Conservation (phyloP, 192 early-diverging fungal species). For the Chytriomyces confervae region DNA sequence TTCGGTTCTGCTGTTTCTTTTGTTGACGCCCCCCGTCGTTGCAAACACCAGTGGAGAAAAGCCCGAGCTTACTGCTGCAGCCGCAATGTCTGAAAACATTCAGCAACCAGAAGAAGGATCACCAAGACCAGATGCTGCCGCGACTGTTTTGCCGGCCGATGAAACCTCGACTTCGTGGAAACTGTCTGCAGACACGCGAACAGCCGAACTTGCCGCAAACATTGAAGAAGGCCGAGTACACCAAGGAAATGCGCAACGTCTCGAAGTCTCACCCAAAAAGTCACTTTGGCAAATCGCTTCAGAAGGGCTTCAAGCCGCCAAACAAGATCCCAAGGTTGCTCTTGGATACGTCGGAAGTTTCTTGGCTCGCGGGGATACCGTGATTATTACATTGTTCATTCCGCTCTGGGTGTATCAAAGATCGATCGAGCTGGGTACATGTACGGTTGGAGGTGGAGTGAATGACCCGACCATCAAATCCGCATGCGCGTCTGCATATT, state of each 20-base stretch:
- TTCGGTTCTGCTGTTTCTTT: slow-evolving; percentile 45
- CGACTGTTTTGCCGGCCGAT: not conserved
- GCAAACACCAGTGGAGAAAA: too few relatives aligned
- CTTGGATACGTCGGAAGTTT: slow-evolving; percentile 70
- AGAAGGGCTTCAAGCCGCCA: slow-evolving; percentile 61
- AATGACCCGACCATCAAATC: slow-evolving; percentile 44
- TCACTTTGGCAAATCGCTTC: slow-evolving; percentile 37
- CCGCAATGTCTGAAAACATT: not conserved
- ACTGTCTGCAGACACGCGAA: not conserved
- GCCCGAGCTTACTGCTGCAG: too few relatives aligned
- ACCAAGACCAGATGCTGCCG: slow-evolving; percentile 43
- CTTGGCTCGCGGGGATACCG: slow-evolving; percentile 72
- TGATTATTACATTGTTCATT: slow-evolving; percentile 68
- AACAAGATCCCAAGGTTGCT: slow-evolving; percentile 56
- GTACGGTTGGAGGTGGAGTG: slow-evolving; percentile 25
- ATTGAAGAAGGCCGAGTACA: too few relatives aligned
- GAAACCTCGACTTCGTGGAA: not conserved
- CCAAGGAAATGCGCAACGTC: too few relatives aligned
- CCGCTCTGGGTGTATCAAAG: slow-evolving; percentile 67
- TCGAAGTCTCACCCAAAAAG: not conserved
- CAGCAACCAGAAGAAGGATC: not conserved
- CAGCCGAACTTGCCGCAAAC: not conserved
- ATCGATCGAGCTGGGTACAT: slow-evolving; percentile 62
- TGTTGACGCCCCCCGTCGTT: not conserved
- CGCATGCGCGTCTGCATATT: slow-evolving; percentile 45